Evolutionary conservation across 495 filamentous ascomycete species (phyloP).

Genomic region (Talaromyces wortmannii): DNA sequence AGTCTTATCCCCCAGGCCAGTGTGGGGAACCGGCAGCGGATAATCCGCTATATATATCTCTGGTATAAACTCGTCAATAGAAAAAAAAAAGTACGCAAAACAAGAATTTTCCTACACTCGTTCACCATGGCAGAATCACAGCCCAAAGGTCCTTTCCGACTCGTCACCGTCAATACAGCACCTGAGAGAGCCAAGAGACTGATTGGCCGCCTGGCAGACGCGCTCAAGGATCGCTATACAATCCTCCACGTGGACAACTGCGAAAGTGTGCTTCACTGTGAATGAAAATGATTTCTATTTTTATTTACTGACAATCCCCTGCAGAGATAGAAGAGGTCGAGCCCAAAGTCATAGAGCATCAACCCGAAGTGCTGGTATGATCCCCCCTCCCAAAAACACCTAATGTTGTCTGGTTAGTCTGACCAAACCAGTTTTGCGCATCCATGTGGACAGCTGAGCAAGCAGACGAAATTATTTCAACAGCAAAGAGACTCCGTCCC

Average conservation of each 20-base stretch:
- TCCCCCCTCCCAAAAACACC: slow-evolving; percentile 1
- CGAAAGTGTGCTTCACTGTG: slow-evolving; percentile 31
- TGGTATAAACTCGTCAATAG: not conserved
- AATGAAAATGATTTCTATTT: not conserved
- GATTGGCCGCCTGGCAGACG: slow-evolving; percentile 52
- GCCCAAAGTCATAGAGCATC: slow-evolving; percentile 37
- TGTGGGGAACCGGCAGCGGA: not conserved
- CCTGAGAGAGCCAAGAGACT: slow-evolving; percentile 57
- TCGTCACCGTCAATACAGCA: slow-evolving; percentile 64
- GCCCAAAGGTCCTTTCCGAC: slow-evolving; percentile 48
- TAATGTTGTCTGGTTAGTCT: not conserved
- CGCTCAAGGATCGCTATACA: slow-evolving; percentile 50
- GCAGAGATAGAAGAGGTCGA: slow-evolving; percentile 46
- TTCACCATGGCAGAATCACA: slow-evolving; percentile 33
- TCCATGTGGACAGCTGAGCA: slow-evolving; percentile 63
- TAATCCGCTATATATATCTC: not conserved
- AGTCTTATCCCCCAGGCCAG: not conserved
- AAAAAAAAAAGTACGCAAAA: not conserved
- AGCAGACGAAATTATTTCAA: slow-evolving; percentile 45
- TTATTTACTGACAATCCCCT: not conserved
- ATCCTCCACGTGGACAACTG: slow-evolving; percentile 55
- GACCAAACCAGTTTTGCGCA: slow-evolving; percentile 47
- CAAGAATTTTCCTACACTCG: not conserved
- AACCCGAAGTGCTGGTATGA: slow-evolving; percentile 45
- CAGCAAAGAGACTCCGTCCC: slow-evolving; percentile 43